These are phyloP conservation scores for Phytophthora meadii DNA, from an alignment of 352 stramenopile genomes.

Conservation along the genomic window DNA sequence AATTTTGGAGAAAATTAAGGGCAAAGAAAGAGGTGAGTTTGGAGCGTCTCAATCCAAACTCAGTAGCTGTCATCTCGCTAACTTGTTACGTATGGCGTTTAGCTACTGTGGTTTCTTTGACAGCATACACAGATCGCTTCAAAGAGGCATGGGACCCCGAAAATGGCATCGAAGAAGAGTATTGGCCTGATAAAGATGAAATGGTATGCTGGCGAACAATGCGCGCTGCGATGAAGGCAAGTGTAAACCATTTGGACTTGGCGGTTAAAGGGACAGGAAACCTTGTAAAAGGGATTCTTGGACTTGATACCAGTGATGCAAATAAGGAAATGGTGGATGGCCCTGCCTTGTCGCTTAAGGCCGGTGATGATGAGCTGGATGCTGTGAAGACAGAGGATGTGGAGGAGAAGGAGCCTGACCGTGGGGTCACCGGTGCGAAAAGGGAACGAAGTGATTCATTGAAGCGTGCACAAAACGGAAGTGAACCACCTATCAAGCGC, in stretches of 20 bases:
- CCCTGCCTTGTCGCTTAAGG: constrained; percentile 10
- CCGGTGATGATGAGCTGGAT: constrained; percentile 6
- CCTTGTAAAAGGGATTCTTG: constrained; percentile 80
- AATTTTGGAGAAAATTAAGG: constrained; percentile 83
- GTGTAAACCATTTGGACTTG: constrained; percentile 74
- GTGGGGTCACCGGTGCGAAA: constrained; percentile 25
- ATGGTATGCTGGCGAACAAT: constrained; percentile 90
- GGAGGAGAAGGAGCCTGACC: constrained; percentile 7
- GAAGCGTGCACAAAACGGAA: constrained; percentile 29
- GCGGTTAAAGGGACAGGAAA: constrained; percentile 63
- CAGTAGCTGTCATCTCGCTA: background rate
- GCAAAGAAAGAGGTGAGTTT: constrained; percentile 55
- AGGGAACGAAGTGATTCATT: constrained; percentile 48
- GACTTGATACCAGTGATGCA: constrained; percentile 32
- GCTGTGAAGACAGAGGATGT: constrained; percentile 30
- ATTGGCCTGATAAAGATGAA: constrained; percentile 95
- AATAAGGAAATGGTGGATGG: constrained; percentile 24
- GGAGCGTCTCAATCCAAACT: constrained; percentile 4
- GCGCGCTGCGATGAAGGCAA: constrained; percentile 78
- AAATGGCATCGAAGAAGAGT: constrained; percentile 95
- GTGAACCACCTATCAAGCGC: constrained; percentile 39
- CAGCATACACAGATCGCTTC: constrained; percentile 89
- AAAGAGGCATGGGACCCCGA: constrained; percentile 95
- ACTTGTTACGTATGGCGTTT: constrained; percentile 6
- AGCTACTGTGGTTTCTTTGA: constrained; percentile 75